Conservation (phyloP, 306 rosid genomes). For the Quercus alba region DNA sequence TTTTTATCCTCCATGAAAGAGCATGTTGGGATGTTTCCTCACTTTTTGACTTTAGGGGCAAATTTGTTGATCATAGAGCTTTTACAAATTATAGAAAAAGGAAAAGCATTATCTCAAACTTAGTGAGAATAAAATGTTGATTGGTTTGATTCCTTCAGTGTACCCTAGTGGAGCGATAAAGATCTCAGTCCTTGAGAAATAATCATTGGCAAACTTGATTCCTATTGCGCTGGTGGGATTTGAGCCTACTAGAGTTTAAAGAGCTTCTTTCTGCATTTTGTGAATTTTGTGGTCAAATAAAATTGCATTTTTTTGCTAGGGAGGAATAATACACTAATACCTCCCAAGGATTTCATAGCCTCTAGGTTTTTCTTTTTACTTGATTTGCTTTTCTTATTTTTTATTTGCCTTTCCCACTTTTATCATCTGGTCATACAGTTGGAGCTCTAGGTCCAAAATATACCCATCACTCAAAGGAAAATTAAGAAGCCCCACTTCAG, state of each 20-base stretch:
- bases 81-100: conserved; percentile 35
- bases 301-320: conserved; percentile 4
- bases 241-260: conserved; percentile 26
- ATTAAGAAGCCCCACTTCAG: too few species aligned
- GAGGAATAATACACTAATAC: neutral
- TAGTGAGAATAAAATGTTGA: conserved; percentile 38
- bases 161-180: conserved; percentile 36
- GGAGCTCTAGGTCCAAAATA: too few species aligned
- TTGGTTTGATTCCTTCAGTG: conserved; percentile 48
- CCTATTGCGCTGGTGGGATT: conserved; percentile 30
- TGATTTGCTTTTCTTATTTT: too few species aligned
- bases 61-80: conserved; percentile 58
- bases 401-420: too few species aligned
- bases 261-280: conserved; percentile 17
- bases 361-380: too few species aligned
- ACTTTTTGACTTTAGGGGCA: conserved; percentile 69
- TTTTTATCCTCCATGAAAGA: conserved; percentile 41
- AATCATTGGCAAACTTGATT: conserved; percentile 36
- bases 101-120: conserved; percentile 41
- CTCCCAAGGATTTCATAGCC: neutral
- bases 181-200: conserved; percentile 37
- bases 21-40: conserved; percentile 46
- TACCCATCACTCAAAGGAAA: neutral
- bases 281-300: conserved; percentile 17
- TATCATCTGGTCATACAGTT: too few species aligned